phyloP scores from a whole-genome alignment of 306 rosid species.

The Acacia confusa region DNA sequence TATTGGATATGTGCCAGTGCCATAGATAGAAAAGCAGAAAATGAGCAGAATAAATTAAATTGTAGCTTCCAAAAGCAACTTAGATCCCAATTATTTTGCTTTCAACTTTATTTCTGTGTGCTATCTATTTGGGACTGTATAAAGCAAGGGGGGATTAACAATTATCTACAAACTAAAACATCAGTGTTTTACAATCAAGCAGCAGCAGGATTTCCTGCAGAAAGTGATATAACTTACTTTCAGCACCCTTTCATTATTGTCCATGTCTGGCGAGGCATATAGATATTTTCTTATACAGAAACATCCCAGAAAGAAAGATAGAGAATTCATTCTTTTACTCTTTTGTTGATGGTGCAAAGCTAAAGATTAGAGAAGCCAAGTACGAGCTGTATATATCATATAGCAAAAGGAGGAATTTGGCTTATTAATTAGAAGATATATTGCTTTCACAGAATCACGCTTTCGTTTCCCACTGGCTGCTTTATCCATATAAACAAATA shows the following conservation, averaged over 20 bases:
- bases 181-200: not conserved
- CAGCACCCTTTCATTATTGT: not conserved
- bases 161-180: not conserved
- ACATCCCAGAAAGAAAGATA: slow-evolving; percentile 5
- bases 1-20: not conserved
- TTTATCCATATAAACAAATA: slow-evolving; percentile 2
- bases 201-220: not conserved
- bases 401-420: not conserved
- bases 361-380: not conserved
- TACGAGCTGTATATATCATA: not conserved
- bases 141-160: not conserved
- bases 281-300: not conserved
- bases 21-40: not conserved
- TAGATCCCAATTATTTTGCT: not conserved
- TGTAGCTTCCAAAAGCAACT: not conserved
- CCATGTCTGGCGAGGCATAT: not conserved
- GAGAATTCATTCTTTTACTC: not conserved
- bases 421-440: not conserved
- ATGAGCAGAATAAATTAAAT: not conserved
- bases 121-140: not conserved
- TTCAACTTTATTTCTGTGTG: not conserved
- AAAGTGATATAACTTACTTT: not conserved
- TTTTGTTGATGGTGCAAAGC: not conserved
- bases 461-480: slow-evolving; percentile 20
- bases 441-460: slow-evolving; percentile 31